Evolutionary conservation across 768 basidiomycete genomes (phyloP).

Genomic region (Suillus bovinus): DNA sequence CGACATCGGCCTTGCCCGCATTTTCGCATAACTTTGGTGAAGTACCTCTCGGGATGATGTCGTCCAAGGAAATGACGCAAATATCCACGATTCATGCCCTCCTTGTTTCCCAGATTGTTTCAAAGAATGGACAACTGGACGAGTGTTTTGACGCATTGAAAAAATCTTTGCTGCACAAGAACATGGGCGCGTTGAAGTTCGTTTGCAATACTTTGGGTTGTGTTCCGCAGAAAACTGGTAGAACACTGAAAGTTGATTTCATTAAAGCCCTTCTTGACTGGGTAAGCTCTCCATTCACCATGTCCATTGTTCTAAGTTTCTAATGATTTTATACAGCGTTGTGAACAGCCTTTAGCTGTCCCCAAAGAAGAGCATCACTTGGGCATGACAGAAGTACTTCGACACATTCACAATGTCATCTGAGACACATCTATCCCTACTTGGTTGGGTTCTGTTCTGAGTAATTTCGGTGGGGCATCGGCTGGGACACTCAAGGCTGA

Average conservation of each 20-base stretch:
- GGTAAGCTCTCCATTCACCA: no score
- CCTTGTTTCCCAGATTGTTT: background rate
- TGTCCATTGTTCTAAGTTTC: no score
- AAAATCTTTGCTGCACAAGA: constrained; percentile 6
- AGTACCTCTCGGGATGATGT: background rate
- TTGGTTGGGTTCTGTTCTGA: constrained; percentile 18
- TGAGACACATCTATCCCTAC: constrained; percentile 10
- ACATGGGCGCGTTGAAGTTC: constrained; percentile 2
- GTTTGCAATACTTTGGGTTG: constrained; percentile 4
- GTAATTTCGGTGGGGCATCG: constrained; percentile 18
- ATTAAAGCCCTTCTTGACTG: no score
- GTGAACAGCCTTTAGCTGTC: constrained; percentile 1
- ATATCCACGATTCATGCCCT: constrained; percentile 11
- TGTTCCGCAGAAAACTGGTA: background rate
- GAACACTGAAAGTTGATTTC: no score
- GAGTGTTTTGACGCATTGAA: background rate
- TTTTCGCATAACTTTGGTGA: background rate
- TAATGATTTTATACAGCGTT: background rate
- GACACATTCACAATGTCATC: constrained; percentile 8
- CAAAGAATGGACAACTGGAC: no score
- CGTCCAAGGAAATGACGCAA: constrained; percentile 3
- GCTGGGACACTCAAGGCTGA: constrained; percentile 23
- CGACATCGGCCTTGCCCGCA: background rate
- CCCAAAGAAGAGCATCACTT: background rate
- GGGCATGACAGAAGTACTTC: background rate